Percentiles rank a stretch among this genome's conserved stretches.
Evolutionary conservation across 768 basidiomycete species (phyloP).

Genomic region (Guyanaporus albipodus): DNA sequence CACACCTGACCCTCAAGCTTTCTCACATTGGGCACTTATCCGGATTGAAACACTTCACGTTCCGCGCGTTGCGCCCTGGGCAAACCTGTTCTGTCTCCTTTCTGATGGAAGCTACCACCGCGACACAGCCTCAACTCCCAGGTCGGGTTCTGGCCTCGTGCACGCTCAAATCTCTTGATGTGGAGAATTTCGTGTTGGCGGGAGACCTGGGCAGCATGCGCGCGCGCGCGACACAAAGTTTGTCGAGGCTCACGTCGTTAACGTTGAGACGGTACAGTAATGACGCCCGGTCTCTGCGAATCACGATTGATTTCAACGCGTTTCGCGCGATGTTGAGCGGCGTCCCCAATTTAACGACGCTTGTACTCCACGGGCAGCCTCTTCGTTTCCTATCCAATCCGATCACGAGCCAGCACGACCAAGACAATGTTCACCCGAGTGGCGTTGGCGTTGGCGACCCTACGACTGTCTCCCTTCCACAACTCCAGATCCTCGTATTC

Average conservation of each 20-base stretch:
- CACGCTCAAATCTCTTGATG: slow-evolving; percentile 27
- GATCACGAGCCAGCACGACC: slow-evolving; percentile 2
- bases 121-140: not conserved
- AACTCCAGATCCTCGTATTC: slow-evolving; percentile 28
- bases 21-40: slow-evolving; percentile 17
- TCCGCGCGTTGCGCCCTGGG: slow-evolving; percentile 29
- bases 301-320: slow-evolving; percentile 26
- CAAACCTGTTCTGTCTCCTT: slow-evolving; percentile 28
- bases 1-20: slow-evolving; percentile 28
- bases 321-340: slow-evolving; percentile 24
- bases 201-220: slow-evolving; percentile 19
- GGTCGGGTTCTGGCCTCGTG: slow-evolving; percentile 5
- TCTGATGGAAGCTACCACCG: slow-evolving; percentile 14
- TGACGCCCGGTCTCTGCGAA: slow-evolving; percentile 25
- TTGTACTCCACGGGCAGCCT: slow-evolving; percentile 27
- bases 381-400: slow-evolving; percentile 24
- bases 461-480: slow-evolving; percentile 17
- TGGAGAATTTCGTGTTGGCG: slow-evolving; percentile 24
- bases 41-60: slow-evolving; percentile 26
- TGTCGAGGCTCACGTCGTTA: slow-evolving; percentile 23
- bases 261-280: slow-evolving; percentile 28
- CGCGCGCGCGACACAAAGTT: slow-evolving; percentile 11
- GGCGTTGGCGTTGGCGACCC: not conserved
- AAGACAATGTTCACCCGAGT: not conserved
- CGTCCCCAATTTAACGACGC: slow-evolving; percentile 23